phyloP scores from a whole-genome alignment of 805 yeast genomes.

The Alloascoidea africana region DNA sequence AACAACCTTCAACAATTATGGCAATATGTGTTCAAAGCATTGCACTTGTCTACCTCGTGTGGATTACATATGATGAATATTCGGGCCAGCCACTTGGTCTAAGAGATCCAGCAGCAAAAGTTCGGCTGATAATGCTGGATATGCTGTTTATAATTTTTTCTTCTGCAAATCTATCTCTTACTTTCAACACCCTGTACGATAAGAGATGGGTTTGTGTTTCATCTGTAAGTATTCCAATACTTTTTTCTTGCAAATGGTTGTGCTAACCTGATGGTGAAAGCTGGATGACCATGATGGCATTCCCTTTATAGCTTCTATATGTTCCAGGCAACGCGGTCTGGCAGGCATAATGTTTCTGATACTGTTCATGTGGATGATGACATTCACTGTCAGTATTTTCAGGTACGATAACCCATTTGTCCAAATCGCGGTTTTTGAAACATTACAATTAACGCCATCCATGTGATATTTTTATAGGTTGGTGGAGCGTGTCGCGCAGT shows the following conservation, averaged over 20 bases:
- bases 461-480: too few relatives aligned
- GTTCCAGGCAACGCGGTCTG: conserved; percentile 64
- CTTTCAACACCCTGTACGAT: conserved; percentile 59
- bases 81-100: conserved; percentile 66
- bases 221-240: too few relatives aligned
- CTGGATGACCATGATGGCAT: too few relatives aligned
- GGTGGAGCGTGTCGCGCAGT: conserved; percentile 1
- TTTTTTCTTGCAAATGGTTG: too few relatives aligned
- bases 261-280: too few relatives aligned
- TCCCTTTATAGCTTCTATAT: conserved; percentile 34
- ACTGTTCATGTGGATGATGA: conserved; percentile 68
- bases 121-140: conserved; percentile 48
- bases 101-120: conserved; percentile 57
- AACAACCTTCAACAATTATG: conserved; percentile 71
- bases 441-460: too few relatives aligned
- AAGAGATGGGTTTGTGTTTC: conserved; percentile 56
- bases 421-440: not conserved
- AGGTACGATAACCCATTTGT: conserved; percentile 50
- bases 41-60: conserved; percentile 49
- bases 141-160: conserved; percentile 62
- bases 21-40: conserved; percentile 59
- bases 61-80: conserved; percentile 66
- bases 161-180: conserved; percentile 57
- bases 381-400: conserved; percentile 71
- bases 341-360: conserved; percentile 68